Percentiles rank a stretch among this genome's conserved stretches.
Conservation (phyloP, 495 filamentous ascomycete genomes). For the Trichoderma parareesei region DNA sequence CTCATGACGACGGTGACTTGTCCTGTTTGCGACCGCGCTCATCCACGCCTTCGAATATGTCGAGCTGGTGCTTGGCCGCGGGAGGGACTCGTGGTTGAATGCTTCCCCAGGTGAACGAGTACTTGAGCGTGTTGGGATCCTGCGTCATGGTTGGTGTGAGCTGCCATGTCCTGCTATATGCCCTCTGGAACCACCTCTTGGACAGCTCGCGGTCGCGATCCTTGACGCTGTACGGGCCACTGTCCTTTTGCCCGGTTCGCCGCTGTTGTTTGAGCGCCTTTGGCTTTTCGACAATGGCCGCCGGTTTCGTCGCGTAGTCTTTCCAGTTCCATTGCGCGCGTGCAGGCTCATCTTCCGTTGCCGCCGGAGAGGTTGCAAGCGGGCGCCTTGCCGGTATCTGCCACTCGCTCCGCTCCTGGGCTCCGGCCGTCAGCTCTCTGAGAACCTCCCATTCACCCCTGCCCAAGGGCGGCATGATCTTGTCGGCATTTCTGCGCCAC, state of each 20-base stretch:
- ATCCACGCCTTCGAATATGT: conserved; percentile 26
- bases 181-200: conserved; percentile 20
- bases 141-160: conserved; percentile 24
- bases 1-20: neutral
- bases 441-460: conserved; percentile 56
- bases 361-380: conserved; percentile 15
- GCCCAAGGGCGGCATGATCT: conserved; percentile 66
- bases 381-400: conserved; percentile 22
- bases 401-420: conserved; percentile 38
- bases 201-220: conserved; percentile 14
- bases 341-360: neutral
- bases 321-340: conserved; percentile 17
- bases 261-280: conserved; percentile 17
- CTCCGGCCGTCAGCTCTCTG: conserved; percentile 37
- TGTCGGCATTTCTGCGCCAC: conserved; percentile 47
- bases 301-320: conserved; percentile 19
- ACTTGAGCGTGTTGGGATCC: conserved; percentile 20
- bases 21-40: conserved; percentile 3
- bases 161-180: conserved; percentile 28
- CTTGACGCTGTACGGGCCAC: conserved; percentile 1
- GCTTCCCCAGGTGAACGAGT: conserved; percentile 30
- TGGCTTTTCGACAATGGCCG: conserved; percentile 19
- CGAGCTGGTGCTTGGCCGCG: conserved; percentile 13
- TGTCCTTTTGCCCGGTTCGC: neutral
- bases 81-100: conserved; percentile 14